These are phyloP conservation scores for Deakozyma indianensis DNA, from an alignment of 805 yeast species.

Conservation along the genomic window DNA sequence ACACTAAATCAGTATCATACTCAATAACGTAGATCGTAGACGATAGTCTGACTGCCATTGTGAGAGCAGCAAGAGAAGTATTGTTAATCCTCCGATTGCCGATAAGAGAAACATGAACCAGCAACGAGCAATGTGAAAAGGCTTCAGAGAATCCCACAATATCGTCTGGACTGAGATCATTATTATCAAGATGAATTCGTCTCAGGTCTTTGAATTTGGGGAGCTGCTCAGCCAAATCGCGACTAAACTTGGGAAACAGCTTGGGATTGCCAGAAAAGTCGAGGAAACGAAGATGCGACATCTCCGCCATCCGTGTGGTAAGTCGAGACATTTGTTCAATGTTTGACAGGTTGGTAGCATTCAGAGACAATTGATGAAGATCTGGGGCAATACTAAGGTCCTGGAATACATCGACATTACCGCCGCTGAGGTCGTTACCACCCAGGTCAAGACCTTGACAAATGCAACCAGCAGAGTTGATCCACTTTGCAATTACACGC, in stretches of 20 bases:
- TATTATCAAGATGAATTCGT: conserved; percentile 59
- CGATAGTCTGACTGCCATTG: conserved; percentile 55
- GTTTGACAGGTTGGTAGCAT: conserved; percentile 44
- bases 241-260: conserved; percentile 48
- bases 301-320: conserved; percentile 34
- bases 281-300: conserved; percentile 47
- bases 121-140: conserved; percentile 48
- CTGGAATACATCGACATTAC: conserved; percentile 3
- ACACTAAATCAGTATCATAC: conserved; percentile 46
- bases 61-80: conserved; percentile 47
- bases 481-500: conserved; percentile 43
- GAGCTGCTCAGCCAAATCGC: conserved; percentile 43
- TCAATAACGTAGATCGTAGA: conserved; percentile 54
- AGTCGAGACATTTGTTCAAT: conserved; percentile 28
- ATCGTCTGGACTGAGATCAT: conserved; percentile 41
- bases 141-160: conserved; percentile 50
- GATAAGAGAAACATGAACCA: conserved; percentile 54
- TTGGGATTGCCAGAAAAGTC: conserved; percentile 61
- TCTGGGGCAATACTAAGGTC: conserved; percentile 13
- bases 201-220: conserved; percentile 54
- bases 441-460: conserved; percentile 71
- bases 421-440: conserved; percentile 43
- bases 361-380: conserved; percentile 42
- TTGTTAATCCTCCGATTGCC: conserved; percentile 49
- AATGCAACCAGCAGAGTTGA: conserved; percentile 26